phyloP scores from a whole-genome alignment of 2,329 filamentous ascomycete genomes.

The Penicillium corylophilum region DNA sequence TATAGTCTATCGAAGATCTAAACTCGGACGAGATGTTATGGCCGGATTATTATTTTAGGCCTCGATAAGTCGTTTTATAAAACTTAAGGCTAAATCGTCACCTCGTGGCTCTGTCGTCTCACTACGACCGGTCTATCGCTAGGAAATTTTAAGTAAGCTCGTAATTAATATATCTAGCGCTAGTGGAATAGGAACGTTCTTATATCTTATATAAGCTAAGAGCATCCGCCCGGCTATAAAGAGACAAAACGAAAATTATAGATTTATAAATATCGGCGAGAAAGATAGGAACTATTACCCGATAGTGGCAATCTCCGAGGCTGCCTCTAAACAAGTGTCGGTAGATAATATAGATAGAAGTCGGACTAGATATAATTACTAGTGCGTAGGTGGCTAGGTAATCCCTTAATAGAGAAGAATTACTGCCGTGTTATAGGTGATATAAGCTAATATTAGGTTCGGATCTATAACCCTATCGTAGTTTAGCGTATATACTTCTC shows the following conservation, averaged over 20 bases:
- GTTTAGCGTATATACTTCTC: conserved; percentile 38
- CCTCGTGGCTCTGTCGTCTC: background rate
- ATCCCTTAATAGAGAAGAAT: conserved; percentile 52
- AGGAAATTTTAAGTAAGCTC: conserved; percentile 39
- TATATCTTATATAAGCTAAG: conserved; percentile 39
- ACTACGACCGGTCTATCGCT: conserved; percentile 37
- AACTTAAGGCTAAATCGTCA: conserved; percentile 19
- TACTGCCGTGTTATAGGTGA: conserved; percentile 52
- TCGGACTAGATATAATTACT: conserved; percentile 31
- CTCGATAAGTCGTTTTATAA: conserved; percentile 19
- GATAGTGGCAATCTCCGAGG: conserved; percentile 44
- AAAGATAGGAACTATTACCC: conserved; percentile 47
- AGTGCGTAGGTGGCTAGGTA: conserved; percentile 38
- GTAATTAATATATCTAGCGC: conserved; percentile 36
- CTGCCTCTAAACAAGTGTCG: conserved; percentile 51
- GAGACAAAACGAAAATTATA: conserved; percentile 48
- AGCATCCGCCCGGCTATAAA: conserved; percentile 47
- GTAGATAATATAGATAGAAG: conserved; percentile 49
- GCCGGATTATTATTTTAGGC: conserved; percentile 7
- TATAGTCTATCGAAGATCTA: conserved; percentile 21
- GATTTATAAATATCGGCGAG: conserved; percentile 29
- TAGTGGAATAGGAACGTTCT: conserved; percentile 25
- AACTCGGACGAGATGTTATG: conserved; percentile 5
- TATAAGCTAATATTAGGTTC: conserved; percentile 51
- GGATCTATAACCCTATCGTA: conserved; percentile 44